Percentiles rank a stretch among this genome's conserved stretches.
Conservation (phyloP, 2,329 filamentous ascomycete species). For the Magnaporthales sp. region DNA sequence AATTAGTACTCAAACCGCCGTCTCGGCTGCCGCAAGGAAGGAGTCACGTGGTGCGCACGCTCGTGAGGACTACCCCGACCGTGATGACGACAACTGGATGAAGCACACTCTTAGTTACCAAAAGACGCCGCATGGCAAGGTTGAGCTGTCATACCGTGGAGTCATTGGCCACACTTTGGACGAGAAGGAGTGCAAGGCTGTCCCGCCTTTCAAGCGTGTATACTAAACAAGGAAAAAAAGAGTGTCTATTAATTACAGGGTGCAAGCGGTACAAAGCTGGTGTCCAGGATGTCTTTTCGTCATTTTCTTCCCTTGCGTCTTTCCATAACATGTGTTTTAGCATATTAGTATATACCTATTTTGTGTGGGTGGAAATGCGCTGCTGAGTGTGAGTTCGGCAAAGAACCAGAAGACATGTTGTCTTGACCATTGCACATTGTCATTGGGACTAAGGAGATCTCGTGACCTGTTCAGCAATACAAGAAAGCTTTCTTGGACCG, state of each 20-base stretch:
- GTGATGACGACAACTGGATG: constrained; percentile 97
- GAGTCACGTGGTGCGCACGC: constrained; percentile 96
- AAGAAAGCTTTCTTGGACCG: not conserved
- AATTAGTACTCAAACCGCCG: constrained; percentile 75
- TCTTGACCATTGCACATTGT: not conserved
- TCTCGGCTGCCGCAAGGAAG: constrained; percentile 85
- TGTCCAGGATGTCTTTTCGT: not conserved
- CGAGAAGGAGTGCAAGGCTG: constrained; percentile 90
- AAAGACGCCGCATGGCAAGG: constrained; percentile 80
- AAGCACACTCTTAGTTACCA: constrained; percentile 98
- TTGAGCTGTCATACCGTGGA: constrained; percentile 77
- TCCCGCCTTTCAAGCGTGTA: constrained; percentile 92
- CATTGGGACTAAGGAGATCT: too few relatives aligned
- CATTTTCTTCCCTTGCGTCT: not conserved
- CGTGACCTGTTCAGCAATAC: too few relatives aligned
- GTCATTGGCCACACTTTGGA: constrained; percentile 81
- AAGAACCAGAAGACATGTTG: not conserved
- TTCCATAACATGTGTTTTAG: not conserved
- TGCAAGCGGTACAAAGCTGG: not conserved
- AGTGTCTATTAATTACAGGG: not conserved
- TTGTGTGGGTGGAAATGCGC: not conserved
- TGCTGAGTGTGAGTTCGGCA: not conserved
- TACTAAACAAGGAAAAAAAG: constrained; percentile 47
- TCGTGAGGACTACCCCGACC: constrained; percentile 90
- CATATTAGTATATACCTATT: constrained; percentile 1